These are phyloP conservation scores for Populus alba DNA, from an alignment of 345 rosid genomes.

Conservation along the genomic window DNA sequence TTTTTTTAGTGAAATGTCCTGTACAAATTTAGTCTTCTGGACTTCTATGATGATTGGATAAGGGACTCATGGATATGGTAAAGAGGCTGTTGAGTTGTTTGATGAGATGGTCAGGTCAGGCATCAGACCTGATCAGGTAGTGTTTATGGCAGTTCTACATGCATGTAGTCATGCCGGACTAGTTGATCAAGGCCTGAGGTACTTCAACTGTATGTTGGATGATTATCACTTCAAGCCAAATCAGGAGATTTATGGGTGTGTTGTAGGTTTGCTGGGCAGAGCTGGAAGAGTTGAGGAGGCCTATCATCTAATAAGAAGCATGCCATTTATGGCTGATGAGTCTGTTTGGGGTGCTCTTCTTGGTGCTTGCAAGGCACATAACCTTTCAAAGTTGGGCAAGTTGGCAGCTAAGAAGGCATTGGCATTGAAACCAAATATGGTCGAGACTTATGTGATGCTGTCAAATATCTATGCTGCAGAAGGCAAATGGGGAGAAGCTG, in stretches of 20 bases:
- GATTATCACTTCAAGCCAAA: slow-evolving; percentile 50
- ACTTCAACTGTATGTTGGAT: slow-evolving; percentile 52
- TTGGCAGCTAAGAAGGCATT: slow-evolving; percentile 61
- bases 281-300: slow-evolving; percentile 88
- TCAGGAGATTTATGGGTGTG: slow-evolving; percentile 73
- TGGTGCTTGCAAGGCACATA: slow-evolving; percentile 75
- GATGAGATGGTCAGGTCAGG: slow-evolving; percentile 75
- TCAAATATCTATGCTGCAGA: slow-evolving; percentile 80
- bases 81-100: slow-evolving; percentile 64
- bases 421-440: slow-evolving; percentile 59
- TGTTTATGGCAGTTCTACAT: slow-evolving; percentile 77
- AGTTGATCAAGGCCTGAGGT: slow-evolving; percentile 73
- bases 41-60: slow-evolving; percentile 95
- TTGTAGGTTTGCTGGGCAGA: slow-evolving; percentile 82
- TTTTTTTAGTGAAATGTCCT: slow-evolving; percentile 48
- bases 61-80: slow-evolving; percentile 75
- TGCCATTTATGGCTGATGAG: slow-evolving; percentile 76
- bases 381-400: slow-evolving; percentile 48
- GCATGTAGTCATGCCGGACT: slow-evolving; percentile 91
- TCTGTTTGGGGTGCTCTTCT: slow-evolving; percentile 85
- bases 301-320: slow-evolving; percentile 55
- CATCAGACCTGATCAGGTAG: slow-evolving; percentile 69
- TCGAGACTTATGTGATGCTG: slow-evolving; percentile 62
- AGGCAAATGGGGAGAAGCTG: slow-evolving; percentile 70
- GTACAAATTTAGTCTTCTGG: slow-evolving; percentile 73